Evolutionary conservation across 2,329 filamentous ascomycete genomes (phyloP).

Genomic region (Ramularia endophylla): DNA sequence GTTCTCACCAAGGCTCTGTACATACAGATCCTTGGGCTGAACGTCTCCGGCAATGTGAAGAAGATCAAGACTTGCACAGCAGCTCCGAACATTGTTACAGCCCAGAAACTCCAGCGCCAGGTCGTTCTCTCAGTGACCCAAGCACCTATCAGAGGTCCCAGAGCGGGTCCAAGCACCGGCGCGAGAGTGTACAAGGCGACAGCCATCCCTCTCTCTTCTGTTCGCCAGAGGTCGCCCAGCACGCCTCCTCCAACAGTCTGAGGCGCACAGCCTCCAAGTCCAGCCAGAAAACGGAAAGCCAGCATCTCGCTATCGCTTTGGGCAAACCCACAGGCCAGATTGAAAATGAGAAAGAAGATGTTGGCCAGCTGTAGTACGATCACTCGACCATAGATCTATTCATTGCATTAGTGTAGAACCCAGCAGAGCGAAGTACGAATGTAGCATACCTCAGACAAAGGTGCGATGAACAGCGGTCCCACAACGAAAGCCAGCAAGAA

Average conservation of each 20-base stretch:
- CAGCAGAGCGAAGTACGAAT: neutral
- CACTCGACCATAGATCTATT: constrained; percentile 24
- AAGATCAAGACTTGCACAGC: constrained; percentile 32
- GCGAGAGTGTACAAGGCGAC: constrained; percentile 27
- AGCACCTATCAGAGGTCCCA: constrained; percentile 31
- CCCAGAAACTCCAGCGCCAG: constrained; percentile 46
- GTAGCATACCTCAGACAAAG: constrained; percentile 22
- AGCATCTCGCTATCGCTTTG: constrained; percentile 26
- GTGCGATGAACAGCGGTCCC: constrained; percentile 29
- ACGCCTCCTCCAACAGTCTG: constrained; percentile 26
- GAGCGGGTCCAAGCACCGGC: constrained; percentile 14
- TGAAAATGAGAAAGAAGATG: constrained; percentile 30
- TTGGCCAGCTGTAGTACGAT: constrained; percentile 28
- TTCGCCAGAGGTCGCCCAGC: constrained; percentile 24
- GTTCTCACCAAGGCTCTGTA: too few relatives aligned
- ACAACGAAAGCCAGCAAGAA: constrained; percentile 29
- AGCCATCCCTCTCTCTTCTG: constrained; percentile 28
- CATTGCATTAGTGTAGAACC: neutral
- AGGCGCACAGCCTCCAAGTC: constrained; percentile 29
- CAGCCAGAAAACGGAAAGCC: constrained; percentile 29
- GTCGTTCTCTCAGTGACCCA: constrained; percentile 36
- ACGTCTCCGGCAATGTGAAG: constrained; percentile 41
- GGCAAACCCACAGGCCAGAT: constrained; percentile 30
- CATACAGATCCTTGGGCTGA: constrained; percentile 39
- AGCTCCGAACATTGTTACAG: constrained; percentile 35